Evolutionary conservation across 2,329 filamentous ascomycete species (phyloP).

Genomic region (Colletotrichum chlorophyti): DNA sequence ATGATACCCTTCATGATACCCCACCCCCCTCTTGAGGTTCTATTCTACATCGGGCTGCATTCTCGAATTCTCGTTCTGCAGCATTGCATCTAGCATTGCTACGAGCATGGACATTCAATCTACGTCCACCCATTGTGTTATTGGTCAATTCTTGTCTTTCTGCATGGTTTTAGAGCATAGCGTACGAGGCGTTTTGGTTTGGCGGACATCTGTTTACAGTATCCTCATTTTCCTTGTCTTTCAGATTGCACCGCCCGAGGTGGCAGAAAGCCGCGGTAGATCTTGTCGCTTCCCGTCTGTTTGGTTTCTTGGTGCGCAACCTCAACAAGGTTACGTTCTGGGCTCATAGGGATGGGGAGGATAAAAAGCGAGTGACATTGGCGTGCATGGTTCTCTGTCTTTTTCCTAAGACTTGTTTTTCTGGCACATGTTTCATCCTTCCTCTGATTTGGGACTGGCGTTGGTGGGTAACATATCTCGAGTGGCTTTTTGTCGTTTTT

Average conservation of each 20-base stretch:
- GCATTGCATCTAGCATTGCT: constrained; percentile 25
- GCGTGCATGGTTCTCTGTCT: constrained; percentile 7
- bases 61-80: constrained; percentile 15
- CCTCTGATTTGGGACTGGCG: constrained; percentile 7
- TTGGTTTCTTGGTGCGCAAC: constrained; percentile 22
- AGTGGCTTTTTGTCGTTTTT: constrained; percentile 3
- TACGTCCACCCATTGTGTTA: constrained; percentile 25
- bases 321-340: constrained; percentile 18
- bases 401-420: constrained; percentile 7
- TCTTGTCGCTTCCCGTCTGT: constrained; percentile 24
- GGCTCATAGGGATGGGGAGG: constrained; percentile 19
- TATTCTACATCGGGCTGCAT: constrained; percentile 27
- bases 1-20: constrained; percentile 35
- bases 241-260: constrained; percentile 19
- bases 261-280: constrained; percentile 27
- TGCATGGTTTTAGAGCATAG: constrained; percentile 47
- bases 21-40: constrained; percentile 26
- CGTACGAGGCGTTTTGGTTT: constrained; percentile 44
- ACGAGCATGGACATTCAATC: constrained; percentile 24
- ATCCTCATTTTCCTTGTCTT: constrained; percentile 21
- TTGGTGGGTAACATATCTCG: constrained; percentile 13
- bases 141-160: constrained; percentile 32
- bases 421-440: constrained; percentile 1
- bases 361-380: constrained; percentile 27
- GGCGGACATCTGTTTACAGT: constrained; percentile 32